Percentiles rank a stretch among this genome's conserved stretches.
Conservation (phyloP, 306 rosid genomes). For the Ochetophila trinervis region DNA sequence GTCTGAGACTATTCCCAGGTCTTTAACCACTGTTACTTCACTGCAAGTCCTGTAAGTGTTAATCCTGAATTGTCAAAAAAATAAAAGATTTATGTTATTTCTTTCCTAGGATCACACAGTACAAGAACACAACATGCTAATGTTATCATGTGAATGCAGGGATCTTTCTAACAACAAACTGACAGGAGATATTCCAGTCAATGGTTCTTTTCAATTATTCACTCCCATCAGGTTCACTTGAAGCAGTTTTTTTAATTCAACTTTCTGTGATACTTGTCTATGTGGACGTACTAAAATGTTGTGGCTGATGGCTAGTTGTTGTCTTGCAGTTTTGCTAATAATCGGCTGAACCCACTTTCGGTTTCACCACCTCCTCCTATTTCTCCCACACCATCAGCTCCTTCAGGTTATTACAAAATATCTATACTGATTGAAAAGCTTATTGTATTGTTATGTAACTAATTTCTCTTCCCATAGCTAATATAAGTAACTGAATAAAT, state of each 20-base stretch:
- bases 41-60: conserved; percentile 95
- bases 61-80: conserved; percentile 9
- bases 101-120: conserved; percentile 17
- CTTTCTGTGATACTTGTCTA: background rate
- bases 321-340: conserved; percentile 62
- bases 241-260: conserved; percentile 10
- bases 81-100: background rate
- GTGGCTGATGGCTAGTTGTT: conserved; percentile 6
- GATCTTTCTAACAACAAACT: conserved; percentile 78
- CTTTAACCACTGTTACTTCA: conserved; percentile 48
- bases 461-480: background rate
- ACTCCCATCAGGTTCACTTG: conserved; percentile 80
- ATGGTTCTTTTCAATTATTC: conserved; percentile 82
- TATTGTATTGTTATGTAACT: background rate
- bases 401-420: conserved; percentile 42
- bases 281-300: background rate
- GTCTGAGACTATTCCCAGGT: conserved; percentile 53
- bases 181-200: conserved; percentile 56
- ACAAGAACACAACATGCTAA: conserved; percentile 24
- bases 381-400: conserved; percentile 31
- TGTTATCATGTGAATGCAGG: conserved; percentile 43
- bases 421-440: background rate
- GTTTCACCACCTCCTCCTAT: conserved; percentile 38
- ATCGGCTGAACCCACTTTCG: conserved; percentile 20
- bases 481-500: conserved; percentile 8